Conservation (phyloP, 2,329 filamentous ascomycete species). For the Fusarium continuum region DNA sequence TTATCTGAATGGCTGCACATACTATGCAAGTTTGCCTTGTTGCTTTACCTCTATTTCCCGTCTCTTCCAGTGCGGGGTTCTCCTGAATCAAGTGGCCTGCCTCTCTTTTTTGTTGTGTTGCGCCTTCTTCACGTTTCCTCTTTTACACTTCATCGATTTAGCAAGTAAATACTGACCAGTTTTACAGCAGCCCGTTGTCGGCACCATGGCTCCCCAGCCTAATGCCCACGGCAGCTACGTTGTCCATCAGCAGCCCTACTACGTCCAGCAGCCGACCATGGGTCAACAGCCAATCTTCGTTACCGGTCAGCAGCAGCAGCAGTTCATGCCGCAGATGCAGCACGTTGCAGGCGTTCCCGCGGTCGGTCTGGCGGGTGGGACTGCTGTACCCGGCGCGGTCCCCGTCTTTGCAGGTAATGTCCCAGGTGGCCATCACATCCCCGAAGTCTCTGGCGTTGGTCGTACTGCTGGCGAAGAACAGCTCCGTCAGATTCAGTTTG, state of each 20-base stretch:
- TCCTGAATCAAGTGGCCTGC: conserved; percentile 2
- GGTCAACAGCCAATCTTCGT: conserved; percentile 47
- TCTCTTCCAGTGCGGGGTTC: background rate
- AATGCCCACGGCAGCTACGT: conserved; percentile 42
- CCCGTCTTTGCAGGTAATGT: conserved; percentile 55
- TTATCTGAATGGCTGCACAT: conserved; percentile 47
- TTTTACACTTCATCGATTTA: background rate
- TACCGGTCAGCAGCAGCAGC: conserved; percentile 38
- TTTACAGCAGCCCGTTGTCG: conserved; percentile 46
- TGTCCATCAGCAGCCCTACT: conserved; percentile 48
- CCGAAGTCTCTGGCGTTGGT: conserved; percentile 63
- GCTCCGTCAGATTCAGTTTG: conserved; percentile 58
- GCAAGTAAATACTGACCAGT: conserved; percentile 24
- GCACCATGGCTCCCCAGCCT: conserved; percentile 43
- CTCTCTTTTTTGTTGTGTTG: background rate
- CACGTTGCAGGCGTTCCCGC: conserved; percentile 41
- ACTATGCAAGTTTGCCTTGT: conserved; percentile 53
- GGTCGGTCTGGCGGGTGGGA: conserved; percentile 41
- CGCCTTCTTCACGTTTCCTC: background rate
- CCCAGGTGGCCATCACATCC: conserved; percentile 46
- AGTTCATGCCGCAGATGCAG: conserved; percentile 41
- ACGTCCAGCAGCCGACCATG: conserved; percentile 46
- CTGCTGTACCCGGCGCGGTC: conserved; percentile 36
- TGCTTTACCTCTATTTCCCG: background rate
- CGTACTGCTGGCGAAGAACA: conserved; percentile 59